Percentiles rank a stretch among this genome's conserved stretches.
phyloP scores from a whole-genome alignment of 2,329 filamentous ascomycete species.

The Hypomyces perniciosus region DNA sequence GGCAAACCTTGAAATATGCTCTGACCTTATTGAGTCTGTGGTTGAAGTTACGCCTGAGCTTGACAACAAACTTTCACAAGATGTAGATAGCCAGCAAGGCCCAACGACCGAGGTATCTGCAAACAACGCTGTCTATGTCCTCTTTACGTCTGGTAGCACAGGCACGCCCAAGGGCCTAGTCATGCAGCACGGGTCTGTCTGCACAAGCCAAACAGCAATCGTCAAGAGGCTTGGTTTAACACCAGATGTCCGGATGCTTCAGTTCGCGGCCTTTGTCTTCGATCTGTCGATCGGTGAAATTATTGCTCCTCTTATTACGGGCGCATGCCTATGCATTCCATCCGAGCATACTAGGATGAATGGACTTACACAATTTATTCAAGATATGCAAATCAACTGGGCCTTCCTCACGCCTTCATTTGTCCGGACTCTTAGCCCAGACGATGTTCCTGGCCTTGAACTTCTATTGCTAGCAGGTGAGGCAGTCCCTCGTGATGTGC shows the following conservation, averaged over 20 bases:
- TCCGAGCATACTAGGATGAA: constrained; percentile 9
- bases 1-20: background rate
- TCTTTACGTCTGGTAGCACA: constrained; percentile 48
- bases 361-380: constrained; percentile 5
- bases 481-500: background rate
- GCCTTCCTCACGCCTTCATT: constrained; percentile 7
- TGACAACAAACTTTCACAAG: background rate
- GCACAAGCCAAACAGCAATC: constrained; percentile 3
- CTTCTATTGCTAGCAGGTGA: constrained; percentile 8
- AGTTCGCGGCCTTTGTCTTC: constrained; percentile 15
- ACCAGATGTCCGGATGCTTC: constrained; percentile 2
- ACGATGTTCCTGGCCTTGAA: constrained; percentile 1
- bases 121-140: constrained; percentile 25
- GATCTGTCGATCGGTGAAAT: constrained; percentile 13
- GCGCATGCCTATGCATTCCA: constrained; percentile 18
- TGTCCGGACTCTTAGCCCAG: background rate
- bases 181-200: constrained; percentile 12
- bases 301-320: constrained; percentile 5
- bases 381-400: background rate
- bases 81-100: background rate
- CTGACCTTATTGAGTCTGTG: background rate
- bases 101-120: background rate
- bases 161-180: constrained; percentile 39
- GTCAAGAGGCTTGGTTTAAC: background rate
- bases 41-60: background rate